Evolutionary conservation across 805 yeast species (phyloP).

Genomic region (Wickerhamia fluorescens): DNA sequence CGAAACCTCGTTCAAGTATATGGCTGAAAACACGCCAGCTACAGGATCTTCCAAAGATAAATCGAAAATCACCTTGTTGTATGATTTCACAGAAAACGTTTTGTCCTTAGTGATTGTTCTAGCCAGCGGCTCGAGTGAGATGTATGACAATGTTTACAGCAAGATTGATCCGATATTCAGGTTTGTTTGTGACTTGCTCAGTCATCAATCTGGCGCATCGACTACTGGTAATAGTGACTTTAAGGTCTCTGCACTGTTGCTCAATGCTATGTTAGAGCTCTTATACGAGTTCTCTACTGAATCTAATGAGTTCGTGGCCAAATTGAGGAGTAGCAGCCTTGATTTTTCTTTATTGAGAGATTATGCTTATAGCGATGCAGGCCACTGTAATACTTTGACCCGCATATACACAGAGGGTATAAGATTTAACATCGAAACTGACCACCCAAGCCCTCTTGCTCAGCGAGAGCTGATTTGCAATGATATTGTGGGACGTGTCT

Average conservation of each 20-base stretch:
- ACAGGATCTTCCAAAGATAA: constrained; percentile 26
- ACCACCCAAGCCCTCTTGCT: constrained; percentile 2
- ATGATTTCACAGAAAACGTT: constrained; percentile 67
- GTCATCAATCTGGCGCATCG: constrained; percentile 1
- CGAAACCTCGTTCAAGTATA: constrained; percentile 38
- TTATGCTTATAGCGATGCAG: constrained; percentile 6
- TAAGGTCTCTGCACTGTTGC: constrained; percentile 36
- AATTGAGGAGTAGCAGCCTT: constrained; percentile 12
- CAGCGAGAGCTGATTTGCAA: neutral
- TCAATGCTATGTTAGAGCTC: constrained; percentile 49
- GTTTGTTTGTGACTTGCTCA: constrained; percentile 29
- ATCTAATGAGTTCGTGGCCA: constrained; percentile 44
- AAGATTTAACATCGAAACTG: constrained; percentile 27
- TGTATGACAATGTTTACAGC: constrained; percentile 40
- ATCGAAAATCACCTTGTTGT: constrained; percentile 42
- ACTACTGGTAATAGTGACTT: constrained; percentile 7
- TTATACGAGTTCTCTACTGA: constrained; percentile 56
- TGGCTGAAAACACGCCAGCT: constrained; percentile 19
- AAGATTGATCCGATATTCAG: constrained; percentile 32
- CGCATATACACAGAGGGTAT: constrained; percentile 36
- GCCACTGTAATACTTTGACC: constrained; percentile 17
- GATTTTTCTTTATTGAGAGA: constrained; percentile 14
- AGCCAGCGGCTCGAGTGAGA: constrained; percentile 52
- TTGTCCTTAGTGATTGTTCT: constrained; percentile 62
- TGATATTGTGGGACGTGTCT: constrained; percentile 15